Base-by-base conservation (phyloP, 2,329 filamentous ascomycete genomes). In the Colletotrichum incanum region DNA sequence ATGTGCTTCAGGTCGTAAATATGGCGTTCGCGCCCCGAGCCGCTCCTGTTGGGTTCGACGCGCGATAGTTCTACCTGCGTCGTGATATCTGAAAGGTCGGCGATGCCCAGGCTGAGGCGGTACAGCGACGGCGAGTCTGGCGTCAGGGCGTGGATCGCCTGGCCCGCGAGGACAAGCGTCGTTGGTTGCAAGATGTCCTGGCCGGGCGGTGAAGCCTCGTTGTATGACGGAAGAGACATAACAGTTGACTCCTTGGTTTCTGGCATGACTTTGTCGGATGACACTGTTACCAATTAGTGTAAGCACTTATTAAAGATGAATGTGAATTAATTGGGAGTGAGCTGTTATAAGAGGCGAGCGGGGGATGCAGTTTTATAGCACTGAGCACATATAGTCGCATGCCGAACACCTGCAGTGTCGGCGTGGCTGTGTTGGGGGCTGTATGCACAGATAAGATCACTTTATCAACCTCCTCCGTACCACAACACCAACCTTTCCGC, bases 31-130 rank as follows among this genome's bases (percentile, higher is more conserved):
- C 61, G 49, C 7, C 26, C 37, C 37, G 61, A n/a, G 31, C 61
- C 61, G 49, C 31, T 47, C 3, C 28, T 64, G 3, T 37, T 64
- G 26, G 61, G 50, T 37, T 64, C 61, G 37, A 64, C 26, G 6
- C 49, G 61, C 9, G 23, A 64, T 9, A 64, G 45, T 28, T 64
- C 47, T 5, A 64, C 61, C 16, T 64, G n/a, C 18, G 61, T 64
- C 9, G 61, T 64, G 0, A 64, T 64, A 1, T 55, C 16, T 16
- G 61, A 43, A 18, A 64, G 61, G 5, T 55, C 37, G 18, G 61
- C 34, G 28, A 64, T 64, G 37, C 61, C 61, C 23, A 64, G 34
- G 37, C 37, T 64, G 0, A 64, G 61, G 23, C 61, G 61, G 23
- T 64, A 64, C 47, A 55, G 20, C 0, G 61, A 34, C 39, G 61